Percentiles rank a stretch among this genome's conserved stretches.
These are phyloP conservation scores for Groenewaldozyma tartarivorans DNA, from an alignment of 805 yeast species.

Conservation along the genomic window DNA sequence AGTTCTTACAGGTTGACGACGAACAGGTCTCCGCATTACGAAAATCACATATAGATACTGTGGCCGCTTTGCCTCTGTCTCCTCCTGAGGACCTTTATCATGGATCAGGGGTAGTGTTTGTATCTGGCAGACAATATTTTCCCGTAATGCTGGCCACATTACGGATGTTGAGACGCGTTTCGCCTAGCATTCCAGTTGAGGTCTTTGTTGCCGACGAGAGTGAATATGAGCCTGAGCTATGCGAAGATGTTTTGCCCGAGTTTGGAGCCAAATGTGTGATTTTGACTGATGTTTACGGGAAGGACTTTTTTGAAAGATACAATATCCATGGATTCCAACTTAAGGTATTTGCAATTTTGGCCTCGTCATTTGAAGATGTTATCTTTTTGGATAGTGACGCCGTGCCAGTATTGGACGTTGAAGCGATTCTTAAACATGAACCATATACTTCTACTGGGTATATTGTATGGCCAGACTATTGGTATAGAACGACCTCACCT, in stretches of 20 bases:
- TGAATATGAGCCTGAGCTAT: slow-evolving; percentile 65
- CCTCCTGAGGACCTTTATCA: slow-evolving; percentile 16
- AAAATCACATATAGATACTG: slow-evolving; percentile 38
- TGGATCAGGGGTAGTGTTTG: slow-evolving; percentile 52
- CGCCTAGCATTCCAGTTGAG: slow-evolving; percentile 70
- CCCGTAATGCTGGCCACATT: slow-evolving; percentile 62
- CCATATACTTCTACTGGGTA: slow-evolving; percentile 45
- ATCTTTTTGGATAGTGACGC: slow-evolving; percentile 70
- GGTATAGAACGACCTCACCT: slow-evolving; percentile 80
- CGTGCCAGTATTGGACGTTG: slow-evolving; percentile 59
- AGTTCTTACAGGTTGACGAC: slow-evolving; percentile 38
- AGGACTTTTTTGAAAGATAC: slow-evolving; percentile 37
- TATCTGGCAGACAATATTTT: slow-evolving; percentile 74
- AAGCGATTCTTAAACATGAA: slow-evolving; percentile 44
- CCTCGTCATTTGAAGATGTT: slow-evolving; percentile 64
- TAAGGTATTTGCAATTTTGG: slow-evolving; percentile 59
- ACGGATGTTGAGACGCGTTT: slow-evolving; percentile 52
- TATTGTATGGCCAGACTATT: slow-evolving; percentile 77
- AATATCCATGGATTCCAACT: slow-evolving; percentile 57
- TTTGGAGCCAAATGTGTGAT: slow-evolving; percentile 61
- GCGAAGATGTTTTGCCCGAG: slow-evolving; percentile 52
- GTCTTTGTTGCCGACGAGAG: slow-evolving; percentile 62
- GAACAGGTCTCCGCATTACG: slow-evolving; percentile 37
- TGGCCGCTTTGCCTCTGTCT: slow-evolving; percentile 34
- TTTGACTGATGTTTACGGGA: slow-evolving; percentile 53